Conservation (phyloP, 768 basidiomycete species). For the Ephemerocybe angulata region DNA sequence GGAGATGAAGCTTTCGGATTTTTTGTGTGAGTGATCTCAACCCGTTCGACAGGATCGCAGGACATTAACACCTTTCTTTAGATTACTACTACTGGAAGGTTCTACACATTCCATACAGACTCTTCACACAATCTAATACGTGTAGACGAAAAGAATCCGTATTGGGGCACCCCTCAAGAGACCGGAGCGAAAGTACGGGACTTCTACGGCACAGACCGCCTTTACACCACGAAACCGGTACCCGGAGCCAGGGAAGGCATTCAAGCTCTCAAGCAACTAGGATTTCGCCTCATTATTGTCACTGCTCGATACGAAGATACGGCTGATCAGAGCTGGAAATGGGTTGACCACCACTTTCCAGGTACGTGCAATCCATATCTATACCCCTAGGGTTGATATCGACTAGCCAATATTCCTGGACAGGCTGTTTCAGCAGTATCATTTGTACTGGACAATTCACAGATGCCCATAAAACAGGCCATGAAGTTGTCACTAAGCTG, state of each 20-base stretch:
- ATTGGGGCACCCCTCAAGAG: conserved; percentile 59
- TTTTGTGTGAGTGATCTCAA: conserved; percentile 49
- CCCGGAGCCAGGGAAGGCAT: conserved; percentile 60
- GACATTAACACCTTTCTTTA: conserved; percentile 18
- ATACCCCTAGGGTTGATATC: neutral
- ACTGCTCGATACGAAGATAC: conserved; percentile 64
- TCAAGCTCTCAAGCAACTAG: conserved; percentile 52
- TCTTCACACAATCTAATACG: neutral
- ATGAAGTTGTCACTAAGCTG: conserved; percentile 51
- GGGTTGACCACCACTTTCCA: conserved; percentile 65
- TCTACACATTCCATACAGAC: conserved; percentile 1
- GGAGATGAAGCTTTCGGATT: conserved; percentile 50
- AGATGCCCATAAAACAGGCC: conserved; percentile 41
- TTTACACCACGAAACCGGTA: conserved; percentile 49
- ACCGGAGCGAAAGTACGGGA: conserved; percentile 56
- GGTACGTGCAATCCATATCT: conserved; percentile 31
- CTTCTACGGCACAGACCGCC: conserved; percentile 52
- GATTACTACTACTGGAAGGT: conserved; percentile 81
- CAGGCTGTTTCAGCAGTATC: conserved; percentile 52
- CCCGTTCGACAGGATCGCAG: neutral
- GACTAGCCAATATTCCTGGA: neutral
- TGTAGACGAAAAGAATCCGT: conserved; percentile 37
- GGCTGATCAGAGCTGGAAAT: conserved; percentile 58
- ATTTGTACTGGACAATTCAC: conserved; percentile 76
- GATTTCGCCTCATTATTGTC: conserved; percentile 68